These are phyloP conservation scores for Herpotrichia juniperi DNA, from an alignment of 2,329 filamentous ascomycete genomes.

Conservation along the genomic window DNA sequence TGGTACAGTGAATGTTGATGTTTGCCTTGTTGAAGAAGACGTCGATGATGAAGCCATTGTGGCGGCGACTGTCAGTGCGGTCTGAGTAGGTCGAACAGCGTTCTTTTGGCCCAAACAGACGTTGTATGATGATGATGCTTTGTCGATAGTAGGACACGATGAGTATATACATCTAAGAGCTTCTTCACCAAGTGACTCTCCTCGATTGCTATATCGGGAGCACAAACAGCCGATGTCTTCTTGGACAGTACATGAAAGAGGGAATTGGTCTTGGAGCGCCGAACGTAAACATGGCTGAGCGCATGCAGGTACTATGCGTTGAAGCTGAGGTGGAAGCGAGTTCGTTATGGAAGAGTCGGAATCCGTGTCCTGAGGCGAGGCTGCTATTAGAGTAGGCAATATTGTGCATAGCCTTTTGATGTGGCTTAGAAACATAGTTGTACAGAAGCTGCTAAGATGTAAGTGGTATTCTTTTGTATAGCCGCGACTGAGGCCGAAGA, in stretches of 20 bases:
- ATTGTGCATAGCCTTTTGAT: slow-evolving; percentile 44
- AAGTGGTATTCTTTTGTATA: slow-evolving; percentile 34
- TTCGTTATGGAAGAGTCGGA: slow-evolving; percentile 26
- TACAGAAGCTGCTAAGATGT: slow-evolving; percentile 39
- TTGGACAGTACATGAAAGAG: slow-evolving; percentile 40
- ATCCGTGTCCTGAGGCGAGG: slow-evolving; percentile 34
- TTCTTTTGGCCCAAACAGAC: slow-evolving; percentile 42
- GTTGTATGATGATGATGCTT: slow-evolving; percentile 39
- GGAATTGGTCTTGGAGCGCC: slow-evolving; percentile 41
- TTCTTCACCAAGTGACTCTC: slow-evolving; percentile 46
- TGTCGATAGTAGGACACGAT: slow-evolving; percentile 33
- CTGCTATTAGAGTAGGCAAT: slow-evolving; percentile 41
- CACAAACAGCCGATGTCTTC: slow-evolving; percentile 43
- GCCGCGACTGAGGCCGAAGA: slow-evolving; percentile 4
- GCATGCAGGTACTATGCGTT: slow-evolving; percentile 40
- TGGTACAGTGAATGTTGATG: slow-evolving; percentile 5
- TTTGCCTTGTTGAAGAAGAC: background rate
- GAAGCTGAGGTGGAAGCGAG: slow-evolving; percentile 34
- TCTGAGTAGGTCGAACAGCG: slow-evolving; percentile 45
- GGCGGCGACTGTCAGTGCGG: slow-evolving; percentile 36
- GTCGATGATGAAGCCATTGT: slow-evolving; percentile 12
- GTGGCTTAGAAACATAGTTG: slow-evolving; percentile 47
- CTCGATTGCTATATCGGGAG: slow-evolving; percentile 43
- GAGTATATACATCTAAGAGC: slow-evolving; percentile 46
- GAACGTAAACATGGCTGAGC: slow-evolving; percentile 43